phyloP scores from a whole-genome alignment of 2,329 filamentous ascomycete species.

The Grosmannia clavigera region DNA sequence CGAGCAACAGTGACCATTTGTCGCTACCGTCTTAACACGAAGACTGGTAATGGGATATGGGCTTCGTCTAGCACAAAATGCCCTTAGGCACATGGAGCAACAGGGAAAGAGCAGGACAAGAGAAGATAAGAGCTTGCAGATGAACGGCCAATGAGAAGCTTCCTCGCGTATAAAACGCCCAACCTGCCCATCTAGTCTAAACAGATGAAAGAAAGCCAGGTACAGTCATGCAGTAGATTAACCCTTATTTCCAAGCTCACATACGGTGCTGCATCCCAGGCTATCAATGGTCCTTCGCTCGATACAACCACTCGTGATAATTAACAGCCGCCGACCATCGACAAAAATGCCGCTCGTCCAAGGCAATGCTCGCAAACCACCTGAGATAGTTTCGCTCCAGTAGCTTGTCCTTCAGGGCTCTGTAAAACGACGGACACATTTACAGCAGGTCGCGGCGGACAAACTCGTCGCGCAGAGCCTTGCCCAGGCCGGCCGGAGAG shows the following conservation, averaged over 20 bases:
- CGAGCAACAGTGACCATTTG: no score
- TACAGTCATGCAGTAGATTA: not conserved
- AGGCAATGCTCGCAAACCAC: not conserved
- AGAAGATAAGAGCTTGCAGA: not conserved
- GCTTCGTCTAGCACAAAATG: not conserved
- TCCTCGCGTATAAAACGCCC: not conserved
- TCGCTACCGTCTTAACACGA: not conserved
- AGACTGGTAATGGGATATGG: not conserved
- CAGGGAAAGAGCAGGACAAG: not conserved
- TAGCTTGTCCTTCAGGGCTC: not conserved
- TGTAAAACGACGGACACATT: conserved; percentile 13
- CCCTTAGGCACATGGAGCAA: not conserved
- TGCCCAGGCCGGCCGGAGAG: conserved; percentile 82
- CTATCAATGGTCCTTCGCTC: not conserved
- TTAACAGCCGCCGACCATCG: not conserved
- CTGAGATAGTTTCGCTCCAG: not conserved
- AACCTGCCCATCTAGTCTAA: not conserved
- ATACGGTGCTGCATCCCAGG: not conserved
- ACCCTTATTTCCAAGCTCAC: not conserved
- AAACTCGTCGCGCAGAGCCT: conserved; percentile 89
- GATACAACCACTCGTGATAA: not conserved
- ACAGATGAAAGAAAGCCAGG: not conserved
- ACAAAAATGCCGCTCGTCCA: not conserved
- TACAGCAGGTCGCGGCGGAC: conserved; percentile 93
- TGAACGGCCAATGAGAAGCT: not conserved